phyloP scores from a whole-genome alignment of 2,329 filamentous ascomycete species.

The Fusarium concolor region DNA sequence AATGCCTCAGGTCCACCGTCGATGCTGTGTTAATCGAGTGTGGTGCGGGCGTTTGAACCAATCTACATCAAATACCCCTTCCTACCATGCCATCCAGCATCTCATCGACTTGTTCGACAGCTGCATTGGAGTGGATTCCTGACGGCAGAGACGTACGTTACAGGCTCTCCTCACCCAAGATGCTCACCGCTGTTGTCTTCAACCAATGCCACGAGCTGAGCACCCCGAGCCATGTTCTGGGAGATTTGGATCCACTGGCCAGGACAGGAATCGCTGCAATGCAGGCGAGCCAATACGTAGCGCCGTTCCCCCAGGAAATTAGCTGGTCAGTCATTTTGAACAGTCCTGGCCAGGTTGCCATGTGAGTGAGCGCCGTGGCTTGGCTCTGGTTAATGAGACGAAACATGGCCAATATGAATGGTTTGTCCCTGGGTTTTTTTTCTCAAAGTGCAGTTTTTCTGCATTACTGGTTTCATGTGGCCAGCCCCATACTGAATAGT shows the following conservation, averaged over 20 bases:
- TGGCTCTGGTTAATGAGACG: slow-evolving; percentile 25
- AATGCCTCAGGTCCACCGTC: slow-evolving; percentile 50
- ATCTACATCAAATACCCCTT: slow-evolving; percentile 38
- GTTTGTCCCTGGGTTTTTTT: not conserved
- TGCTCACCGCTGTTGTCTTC: slow-evolving; percentile 44
- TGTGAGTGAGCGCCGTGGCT: slow-evolving; percentile 34
- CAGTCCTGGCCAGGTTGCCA: slow-evolving; percentile 38
- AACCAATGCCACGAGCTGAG: slow-evolving; percentile 34
- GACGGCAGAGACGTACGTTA: slow-evolving; percentile 33
- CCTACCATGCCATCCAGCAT: slow-evolving; percentile 33
- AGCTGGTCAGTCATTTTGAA: slow-evolving; percentile 38
- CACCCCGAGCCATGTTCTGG: slow-evolving; percentile 37
- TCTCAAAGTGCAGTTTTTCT: slow-evolving; percentile 3
- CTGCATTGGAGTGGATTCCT: slow-evolving; percentile 39
- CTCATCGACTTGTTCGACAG: slow-evolving; percentile 35
- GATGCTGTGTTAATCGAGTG: slow-evolving; percentile 28
- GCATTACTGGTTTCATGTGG: slow-evolving; percentile 15
- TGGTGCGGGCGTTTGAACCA: slow-evolving; percentile 14
- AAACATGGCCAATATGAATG: slow-evolving; percentile 29
- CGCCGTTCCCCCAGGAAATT: slow-evolving; percentile 43
- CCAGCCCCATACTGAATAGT: not conserved
- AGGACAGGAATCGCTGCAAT: slow-evolving; percentile 32
- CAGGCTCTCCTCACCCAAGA: slow-evolving; percentile 24
- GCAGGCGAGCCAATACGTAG: slow-evolving; percentile 40
- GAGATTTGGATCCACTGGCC: slow-evolving; percentile 43